A percentile compares a stretch with the other conserved stretches of the same genome.
Evolutionary conservation across 2,329 filamentous ascomycete genomes (phyloP).

Genomic region (Talaromyces sp.): DNA sequence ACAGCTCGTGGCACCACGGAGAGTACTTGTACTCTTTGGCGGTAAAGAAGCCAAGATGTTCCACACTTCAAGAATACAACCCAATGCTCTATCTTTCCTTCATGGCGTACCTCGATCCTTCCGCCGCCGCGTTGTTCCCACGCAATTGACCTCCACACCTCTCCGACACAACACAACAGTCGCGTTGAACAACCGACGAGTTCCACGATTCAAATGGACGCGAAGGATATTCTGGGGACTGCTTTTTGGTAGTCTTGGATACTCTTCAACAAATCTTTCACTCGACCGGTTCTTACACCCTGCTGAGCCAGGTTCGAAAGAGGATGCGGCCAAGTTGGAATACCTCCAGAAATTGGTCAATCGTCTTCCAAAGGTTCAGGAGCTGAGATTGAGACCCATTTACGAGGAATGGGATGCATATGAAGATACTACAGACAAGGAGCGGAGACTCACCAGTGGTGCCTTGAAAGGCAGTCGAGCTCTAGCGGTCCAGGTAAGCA

Average conservation of each 20-base stretch:
- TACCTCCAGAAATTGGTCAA: conserved; percentile 34
- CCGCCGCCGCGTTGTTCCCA: background rate
- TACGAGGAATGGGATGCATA: conserved; percentile 41
- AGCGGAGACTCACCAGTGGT: conserved; percentile 37
- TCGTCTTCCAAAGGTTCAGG: conserved; percentile 36
- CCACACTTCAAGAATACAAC: background rate
- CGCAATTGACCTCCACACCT: conserved; percentile 1
- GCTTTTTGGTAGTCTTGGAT: conserved; percentile 35
- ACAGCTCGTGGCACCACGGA: background rate
- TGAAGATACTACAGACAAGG: conserved; percentile 34
- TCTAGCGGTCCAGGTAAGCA: conserved; percentile 40
- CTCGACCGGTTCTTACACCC: conserved; percentile 26
- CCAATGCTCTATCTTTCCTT: background rate
- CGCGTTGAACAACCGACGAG: conserved; percentile 17
- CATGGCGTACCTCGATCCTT: background rate
- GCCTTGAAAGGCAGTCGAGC: conserved; percentile 40
- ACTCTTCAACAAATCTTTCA: conserved; percentile 25
- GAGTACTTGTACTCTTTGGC: background rate
- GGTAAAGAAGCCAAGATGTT: conserved; percentile 10
- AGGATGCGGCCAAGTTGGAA: conserved; percentile 31
- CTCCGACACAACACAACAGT: conserved; percentile 11
- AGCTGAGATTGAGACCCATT: conserved; percentile 37
- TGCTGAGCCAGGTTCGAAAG: conserved; percentile 32
- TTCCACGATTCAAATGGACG: conserved; percentile 28
- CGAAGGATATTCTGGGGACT: conserved; percentile 35